Evolutionary conservation across 331 rosid species (phyloP).

Genomic region (Pyracantha coccinea): DNA sequence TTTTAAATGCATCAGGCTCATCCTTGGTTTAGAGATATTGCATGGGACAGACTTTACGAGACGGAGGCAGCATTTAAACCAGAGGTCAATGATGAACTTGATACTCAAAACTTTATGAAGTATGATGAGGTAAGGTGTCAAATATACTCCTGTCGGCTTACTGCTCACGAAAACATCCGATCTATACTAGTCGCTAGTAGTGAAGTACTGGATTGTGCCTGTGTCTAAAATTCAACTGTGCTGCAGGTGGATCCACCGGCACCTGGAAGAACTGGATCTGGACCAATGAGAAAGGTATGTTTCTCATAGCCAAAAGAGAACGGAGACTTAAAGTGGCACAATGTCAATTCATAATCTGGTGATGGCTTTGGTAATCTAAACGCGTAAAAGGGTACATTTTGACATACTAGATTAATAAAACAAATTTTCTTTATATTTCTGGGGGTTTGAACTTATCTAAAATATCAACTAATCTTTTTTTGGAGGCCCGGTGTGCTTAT

Average conservation of each 20-base stretch:
- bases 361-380: not conserved
- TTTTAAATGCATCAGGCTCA: slow-evolving; percentile 27
- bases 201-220: not conserved
- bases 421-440: not conserved
- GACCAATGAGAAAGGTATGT: slow-evolving; percentile 70
- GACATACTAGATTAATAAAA: not conserved
- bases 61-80: slow-evolving; percentile 49
- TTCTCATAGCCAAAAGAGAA: slow-evolving; percentile 6
- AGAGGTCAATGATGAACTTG: slow-evolving; percentile 44
- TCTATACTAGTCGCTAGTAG: not conserved
- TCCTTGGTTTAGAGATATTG: slow-evolving; percentile 41
- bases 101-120: slow-evolving; percentile 45
- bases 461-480: not conserved
- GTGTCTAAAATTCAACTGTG: slow-evolving; percentile 2
- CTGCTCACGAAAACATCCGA: not conserved
- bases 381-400: not conserved
- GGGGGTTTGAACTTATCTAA: not conserved
- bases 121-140: slow-evolving; percentile 35
- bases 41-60: slow-evolving; percentile 41
- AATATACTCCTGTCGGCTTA: not conserved
- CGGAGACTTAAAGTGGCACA: not conserved
- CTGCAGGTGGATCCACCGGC: slow-evolving; percentile 63
- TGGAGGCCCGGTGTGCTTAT: not conserved
- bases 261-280: slow-evolving; percentile 63
- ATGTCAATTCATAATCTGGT: not conserved